These are phyloP conservation scores for Cercospora zeina DNA, from an alignment of 2,329 filamentous ascomycete genomes.

Conservation along the genomic window DNA sequence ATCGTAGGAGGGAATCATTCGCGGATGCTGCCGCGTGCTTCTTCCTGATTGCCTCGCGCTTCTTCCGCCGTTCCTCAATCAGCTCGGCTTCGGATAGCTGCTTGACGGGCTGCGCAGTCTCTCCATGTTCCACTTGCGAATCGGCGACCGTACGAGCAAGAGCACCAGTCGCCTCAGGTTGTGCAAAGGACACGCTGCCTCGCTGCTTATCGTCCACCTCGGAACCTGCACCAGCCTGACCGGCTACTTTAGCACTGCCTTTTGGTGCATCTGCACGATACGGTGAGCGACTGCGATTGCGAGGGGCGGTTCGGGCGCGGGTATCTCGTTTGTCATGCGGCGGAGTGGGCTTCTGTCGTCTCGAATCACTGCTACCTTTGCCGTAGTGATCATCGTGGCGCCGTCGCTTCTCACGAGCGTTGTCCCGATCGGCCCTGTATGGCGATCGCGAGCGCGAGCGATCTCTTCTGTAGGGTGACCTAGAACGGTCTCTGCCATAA, in stretches of 20 bases:
- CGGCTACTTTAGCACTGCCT: conserved; percentile 14
- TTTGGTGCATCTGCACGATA: conserved; percentile 24
- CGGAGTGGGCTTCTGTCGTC: conserved; percentile 56
- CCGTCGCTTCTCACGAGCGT: conserved; percentile 62
- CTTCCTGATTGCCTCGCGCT: conserved; percentile 79
- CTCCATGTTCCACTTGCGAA: conserved; percentile 38
- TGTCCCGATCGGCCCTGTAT: conserved; percentile 32
- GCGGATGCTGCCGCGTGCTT: conserved; percentile 66
- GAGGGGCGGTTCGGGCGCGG: conserved; percentile 18
- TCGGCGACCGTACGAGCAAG: neutral
- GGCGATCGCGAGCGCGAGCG: conserved; percentile 38
- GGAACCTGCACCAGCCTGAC: conserved; percentile 24
- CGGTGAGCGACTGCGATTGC: conserved; percentile 34
- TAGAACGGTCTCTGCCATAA: conserved; percentile 44
- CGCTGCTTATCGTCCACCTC: conserved; percentile 18
- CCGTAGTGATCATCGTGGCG: conserved; percentile 62
- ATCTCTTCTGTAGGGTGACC: conserved; percentile 57
- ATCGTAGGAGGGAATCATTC: conserved; percentile 64
- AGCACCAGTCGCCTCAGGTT: conserved; percentile 25
- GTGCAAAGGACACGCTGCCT: conserved; percentile 25
- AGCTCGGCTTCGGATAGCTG: conserved; percentile 73
- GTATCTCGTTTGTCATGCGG: conserved; percentile 21
- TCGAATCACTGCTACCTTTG: conserved; percentile 56
- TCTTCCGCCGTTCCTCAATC: conserved; percentile 80
- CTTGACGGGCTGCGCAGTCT: conserved; percentile 41